Evolutionary conservation across 2,329 filamentous ascomycete species (phyloP), one percentile per base, ranked within the genome.

Genomic region (Sporothrix inflata): DNA sequence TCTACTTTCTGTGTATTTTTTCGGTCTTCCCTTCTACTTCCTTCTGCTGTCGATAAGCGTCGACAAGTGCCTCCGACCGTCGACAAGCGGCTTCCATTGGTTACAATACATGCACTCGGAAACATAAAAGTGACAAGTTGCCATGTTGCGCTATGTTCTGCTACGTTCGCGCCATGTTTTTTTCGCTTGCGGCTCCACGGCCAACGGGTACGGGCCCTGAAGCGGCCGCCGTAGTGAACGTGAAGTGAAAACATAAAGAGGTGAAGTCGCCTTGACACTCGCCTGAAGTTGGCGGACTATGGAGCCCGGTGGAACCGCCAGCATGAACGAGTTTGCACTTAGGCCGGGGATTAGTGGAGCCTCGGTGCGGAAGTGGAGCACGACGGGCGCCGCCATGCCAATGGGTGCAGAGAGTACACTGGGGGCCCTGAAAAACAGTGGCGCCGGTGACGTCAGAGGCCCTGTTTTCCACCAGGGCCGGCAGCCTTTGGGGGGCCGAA

Each of bases 221-320:
- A 42, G 12, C 40, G 30, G 30, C 30, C 30, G 30, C 30, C 30
- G 30, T 34, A 34, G 30, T 6, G 30, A 34, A 34, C 30, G 30
- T 34, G 30, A 34, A 34, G 30, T 34, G 3, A 6, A 34, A n/a
- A n/a, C n/a, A n/a, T n/a, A n/a, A n/a, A n/a, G n/a, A n/a, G n/a
- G 30, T 34, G 30, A 34, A 34, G 24, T 16, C 7, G 5, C 57
- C n/a, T 61, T 2, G n/a, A n/a, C n/a, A 2, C 55, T 21, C 27
- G 57, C 16, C 34, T 34, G 38, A 53, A 47, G 53, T 67, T 67
- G 65, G 65, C 45, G 65, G 16, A 21, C 16, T 47, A 70, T 70
- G 65, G 68, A 60, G 53, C 49, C 49, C 7, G n/a, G 69, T 70
- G 69, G 69, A 70, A 63, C 55, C 69, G 69, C 69, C 69, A 70